A percentile compares a stretch with the other conserved stretches of the same genome.
These are phyloP conservation scores for Aspergillus indologenus DNA, from an alignment of 495 filamentous ascomycete genomes.

Conservation along the genomic window DNA sequence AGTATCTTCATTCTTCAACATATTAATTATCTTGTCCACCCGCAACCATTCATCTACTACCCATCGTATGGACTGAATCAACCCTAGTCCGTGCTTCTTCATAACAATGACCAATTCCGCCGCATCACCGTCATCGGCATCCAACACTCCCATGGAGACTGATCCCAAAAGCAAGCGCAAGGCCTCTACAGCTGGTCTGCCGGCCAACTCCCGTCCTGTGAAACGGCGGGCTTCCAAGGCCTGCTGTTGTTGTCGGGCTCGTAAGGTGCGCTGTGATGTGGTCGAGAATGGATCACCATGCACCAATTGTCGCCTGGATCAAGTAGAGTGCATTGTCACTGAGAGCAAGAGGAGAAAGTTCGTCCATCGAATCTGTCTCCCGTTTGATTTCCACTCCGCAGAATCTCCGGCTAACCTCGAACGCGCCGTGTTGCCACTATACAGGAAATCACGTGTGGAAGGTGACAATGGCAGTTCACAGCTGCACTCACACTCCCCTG, in stretches of 20 bases:
- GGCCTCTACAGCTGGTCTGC: constrained; percentile 39
- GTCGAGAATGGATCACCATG: constrained; percentile 84
- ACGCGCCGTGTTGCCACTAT: constrained; percentile 14
- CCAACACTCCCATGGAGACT: constrained; percentile 24
- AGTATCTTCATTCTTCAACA: constrained; percentile 2
- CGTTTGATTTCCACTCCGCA: constrained; percentile 6
- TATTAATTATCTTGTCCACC: not conserved
- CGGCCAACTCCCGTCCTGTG: constrained; percentile 51
- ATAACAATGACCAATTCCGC: constrained; percentile 31
- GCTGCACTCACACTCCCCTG: constrained; percentile 35
- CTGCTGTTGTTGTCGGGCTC: constrained; percentile 78
- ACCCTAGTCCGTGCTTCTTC: not conserved
- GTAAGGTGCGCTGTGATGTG: constrained; percentile 94
- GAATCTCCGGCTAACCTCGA: constrained; percentile 18
- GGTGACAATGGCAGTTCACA: constrained; percentile 27
- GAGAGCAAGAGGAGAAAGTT: constrained; percentile 85
- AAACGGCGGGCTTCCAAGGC: constrained; percentile 85
- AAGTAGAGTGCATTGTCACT: constrained; percentile 83
- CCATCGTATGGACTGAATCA: not conserved
- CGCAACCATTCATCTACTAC: not conserved
- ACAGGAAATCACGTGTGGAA: constrained; percentile 47
- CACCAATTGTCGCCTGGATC: constrained; percentile 84
- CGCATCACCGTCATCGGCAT: constrained; percentile 19
- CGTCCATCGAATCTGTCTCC: constrained; percentile 23
- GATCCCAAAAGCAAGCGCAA: constrained; percentile 43